Base-by-base conservation (phyloP, 768 basidiomycete species). In the Mycena haematopus region DNA sequence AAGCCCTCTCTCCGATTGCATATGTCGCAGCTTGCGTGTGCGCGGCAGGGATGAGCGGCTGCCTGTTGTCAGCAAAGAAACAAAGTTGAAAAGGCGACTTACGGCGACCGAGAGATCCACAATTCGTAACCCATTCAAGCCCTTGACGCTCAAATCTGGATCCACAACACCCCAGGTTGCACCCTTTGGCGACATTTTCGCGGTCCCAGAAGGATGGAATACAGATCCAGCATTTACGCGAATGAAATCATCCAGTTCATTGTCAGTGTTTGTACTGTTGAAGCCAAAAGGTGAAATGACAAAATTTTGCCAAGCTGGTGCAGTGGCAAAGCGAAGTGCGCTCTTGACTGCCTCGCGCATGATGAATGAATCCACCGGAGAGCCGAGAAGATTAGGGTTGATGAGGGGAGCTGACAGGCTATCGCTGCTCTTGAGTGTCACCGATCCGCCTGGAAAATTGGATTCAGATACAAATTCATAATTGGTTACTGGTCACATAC, bases 101-200 rank as follows among this genome's bases (percentile, higher is more conserved):
- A 45, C 49, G 3, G 73, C 56, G 7, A 79, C 67, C 21, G 76
- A 77, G 7, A 73, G 72, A 67, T 80, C 78, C 21, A 79, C 76
- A 27, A 79, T 68, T 25, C 78, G 69, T 33, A 80, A 52, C 19
- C 49, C 49, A 31, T 9, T n/a, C 49, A 50, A 13, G 4, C 49
- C 49, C 49, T 50, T 50, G 17, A 8, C 75, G 44, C 63, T 62
- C 57, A 80, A 63, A 45, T 77, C 68, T 5, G 75, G 70, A 62
- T 76, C 72, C 0, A 76, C 71, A 25, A 76, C 76, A 13, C 75
- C 76, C 24, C 52, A 67, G 8, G 65, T 54, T 4, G 73, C 75
- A 21, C 60, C 60, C 46, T 60, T 53, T 0, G 75, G 67, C 9
- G 73, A 70, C 73, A 78, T 77, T 7, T 65, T 52, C 2, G 76